These are phyloP conservation scores for Claviceps sp. DNA, from an alignment of 2,329 filamentous ascomycete genomes.

Conservation along the genomic window DNA sequence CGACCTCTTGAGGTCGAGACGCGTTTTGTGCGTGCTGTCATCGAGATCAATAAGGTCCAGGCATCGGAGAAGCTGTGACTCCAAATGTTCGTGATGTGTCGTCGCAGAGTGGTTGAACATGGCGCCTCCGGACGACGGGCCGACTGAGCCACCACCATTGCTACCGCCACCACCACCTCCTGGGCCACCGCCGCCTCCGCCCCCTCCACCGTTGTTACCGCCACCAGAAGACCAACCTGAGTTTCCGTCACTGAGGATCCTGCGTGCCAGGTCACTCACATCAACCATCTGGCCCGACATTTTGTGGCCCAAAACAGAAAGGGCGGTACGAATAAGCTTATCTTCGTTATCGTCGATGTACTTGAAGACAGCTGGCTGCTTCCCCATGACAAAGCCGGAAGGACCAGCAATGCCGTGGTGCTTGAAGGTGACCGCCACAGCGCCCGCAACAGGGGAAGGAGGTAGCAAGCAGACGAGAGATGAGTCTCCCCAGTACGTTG, in stretches of 20 bases:
- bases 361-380: conserved; percentile 45
- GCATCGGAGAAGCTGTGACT: conserved; percentile 56
- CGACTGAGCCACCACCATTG: conserved; percentile 16
- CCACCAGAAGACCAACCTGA: conserved; percentile 31
- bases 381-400: conserved; percentile 22
- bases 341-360: conserved; percentile 62
- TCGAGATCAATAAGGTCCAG: conserved; percentile 71
- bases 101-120: conserved; percentile 25
- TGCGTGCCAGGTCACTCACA: conserved; percentile 45
- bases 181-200: conserved; percentile 7
- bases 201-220: not conserved
- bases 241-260: conserved; percentile 39
- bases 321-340: conserved; percentile 52
- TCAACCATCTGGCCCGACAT: conserved; percentile 51
- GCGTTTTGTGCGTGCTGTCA: conserved; percentile 53
- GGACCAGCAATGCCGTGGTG: conserved; percentile 29
- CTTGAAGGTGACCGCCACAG: conserved; percentile 59
- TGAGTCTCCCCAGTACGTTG: conserved; percentile 67
- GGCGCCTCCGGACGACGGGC: conserved; percentile 29
- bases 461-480: conserved; percentile 70
- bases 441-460: conserved; percentile 51
- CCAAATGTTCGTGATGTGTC: conserved; percentile 37
- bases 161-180: conserved; percentile 8
- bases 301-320: conserved; percentile 51
- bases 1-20: conserved; percentile 48